phyloP scores from a whole-genome alignment of 352 stramenopile species.

The Phytophthora ramorum region DNA sequence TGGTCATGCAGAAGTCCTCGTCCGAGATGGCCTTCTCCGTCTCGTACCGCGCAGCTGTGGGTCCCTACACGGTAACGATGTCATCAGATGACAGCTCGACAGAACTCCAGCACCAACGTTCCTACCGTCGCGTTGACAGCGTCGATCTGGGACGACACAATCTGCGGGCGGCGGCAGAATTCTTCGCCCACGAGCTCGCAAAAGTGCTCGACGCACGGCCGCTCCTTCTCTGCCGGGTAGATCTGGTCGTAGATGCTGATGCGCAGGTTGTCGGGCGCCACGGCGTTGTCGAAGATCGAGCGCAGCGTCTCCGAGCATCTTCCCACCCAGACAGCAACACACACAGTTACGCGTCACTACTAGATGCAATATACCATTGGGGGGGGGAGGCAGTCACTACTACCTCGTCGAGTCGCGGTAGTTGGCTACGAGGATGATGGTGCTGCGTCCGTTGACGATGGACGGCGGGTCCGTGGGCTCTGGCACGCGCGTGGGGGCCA shows the following conservation, averaged over 20 bases:
- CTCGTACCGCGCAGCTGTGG: conserved; percentile 74
- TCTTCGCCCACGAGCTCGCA: conserved; percentile 72
- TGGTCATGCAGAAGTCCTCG: conserved; percentile 83
- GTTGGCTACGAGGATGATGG: conserved; percentile 83
- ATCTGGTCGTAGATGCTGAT: conserved; percentile 82
- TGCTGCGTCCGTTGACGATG: conserved; percentile 66
- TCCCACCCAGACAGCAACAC: conserved; percentile 4
- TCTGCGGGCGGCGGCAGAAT: conserved; percentile 64
- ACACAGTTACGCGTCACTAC: not conserved
- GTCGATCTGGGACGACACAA: conserved; percentile 77
- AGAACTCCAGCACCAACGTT: not conserved
- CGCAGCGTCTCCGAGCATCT: conserved; percentile 80
- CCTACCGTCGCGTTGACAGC: conserved; percentile 68
- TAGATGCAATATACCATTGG: not conserved
- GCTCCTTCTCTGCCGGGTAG: conserved; percentile 71
- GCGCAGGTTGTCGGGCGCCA: conserved; percentile 56
- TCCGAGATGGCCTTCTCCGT: conserved; percentile 80
- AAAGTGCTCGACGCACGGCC: conserved; percentile 67
- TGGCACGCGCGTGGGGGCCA: conserved; percentile 4
- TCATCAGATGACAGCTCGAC: conserved; percentile 9
- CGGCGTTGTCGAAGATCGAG: conserved; percentile 82
- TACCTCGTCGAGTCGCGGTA: conserved; percentile 82
- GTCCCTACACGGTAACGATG: conserved; percentile 46
- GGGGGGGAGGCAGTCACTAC: too few relatives aligned
- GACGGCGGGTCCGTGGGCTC: conserved; percentile 34